Percentiles rank a stretch among this genome's conserved stretches.
phyloP scores from a whole-genome alignment of 164 flowering plant species.

The Chimonanthus salicifolius region DNA sequence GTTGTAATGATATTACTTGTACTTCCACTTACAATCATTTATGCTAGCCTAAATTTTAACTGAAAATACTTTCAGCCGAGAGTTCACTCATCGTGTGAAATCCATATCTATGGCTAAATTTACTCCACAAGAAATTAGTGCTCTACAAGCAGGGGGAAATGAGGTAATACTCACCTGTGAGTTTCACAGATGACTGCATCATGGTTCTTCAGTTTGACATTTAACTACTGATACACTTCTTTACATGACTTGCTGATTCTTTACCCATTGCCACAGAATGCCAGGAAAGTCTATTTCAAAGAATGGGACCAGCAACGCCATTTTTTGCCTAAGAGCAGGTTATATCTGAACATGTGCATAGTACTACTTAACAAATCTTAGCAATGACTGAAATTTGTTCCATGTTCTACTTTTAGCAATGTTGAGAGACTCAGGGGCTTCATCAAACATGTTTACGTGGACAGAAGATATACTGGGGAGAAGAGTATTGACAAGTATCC shows the following conservation, averaged over 20 bases:
- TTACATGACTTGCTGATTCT: slow-evolving; percentile 3
- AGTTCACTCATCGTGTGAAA: slow-evolving; percentile 95
- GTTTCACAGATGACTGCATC: not conserved
- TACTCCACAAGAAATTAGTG: slow-evolving; percentile 79
- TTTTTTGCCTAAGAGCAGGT: slow-evolving; percentile 87
- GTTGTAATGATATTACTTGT: too few relatives aligned
- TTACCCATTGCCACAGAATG: slow-evolving; percentile 46
- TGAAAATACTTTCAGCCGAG: slow-evolving; percentile 50
- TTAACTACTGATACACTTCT: not conserved
- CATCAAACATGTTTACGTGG: slow-evolving; percentile 88
- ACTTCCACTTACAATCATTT: not conserved
- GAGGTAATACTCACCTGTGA: slow-evolving; percentile 42
- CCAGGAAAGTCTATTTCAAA: slow-evolving; percentile 69
- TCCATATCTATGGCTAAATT: slow-evolving; percentile 99
- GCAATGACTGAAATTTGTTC: slow-evolving; percentile 5
- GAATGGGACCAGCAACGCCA: slow-evolving; percentile 85
- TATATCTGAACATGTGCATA: not conserved
- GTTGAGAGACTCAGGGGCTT: slow-evolving; percentile 81
- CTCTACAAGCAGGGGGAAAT: slow-evolving; percentile 95
- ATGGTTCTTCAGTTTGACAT: not conserved
- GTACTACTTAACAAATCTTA: slow-evolving; percentile 1
- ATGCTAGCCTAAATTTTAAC: not conserved
- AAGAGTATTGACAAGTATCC: slow-evolving; percentile 65
- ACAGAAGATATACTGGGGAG: slow-evolving; percentile 84
- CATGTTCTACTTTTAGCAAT: slow-evolving; percentile 47